phyloP scores from a whole-genome alignment of 495 filamentous ascomycete species.

The Lindgomyces ingoldianus region DNA sequence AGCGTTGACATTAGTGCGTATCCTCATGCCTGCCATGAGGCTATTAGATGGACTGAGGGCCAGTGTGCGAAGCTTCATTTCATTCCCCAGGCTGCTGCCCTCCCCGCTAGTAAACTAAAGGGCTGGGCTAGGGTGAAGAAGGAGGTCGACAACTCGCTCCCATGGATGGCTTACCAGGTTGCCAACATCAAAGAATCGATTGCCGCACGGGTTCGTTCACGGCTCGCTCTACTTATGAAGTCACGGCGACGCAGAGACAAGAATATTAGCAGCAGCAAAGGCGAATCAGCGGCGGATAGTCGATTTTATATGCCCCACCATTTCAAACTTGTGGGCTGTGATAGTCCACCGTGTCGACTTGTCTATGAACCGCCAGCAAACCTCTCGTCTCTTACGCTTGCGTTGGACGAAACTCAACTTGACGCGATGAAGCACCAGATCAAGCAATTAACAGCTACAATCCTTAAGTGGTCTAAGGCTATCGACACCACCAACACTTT shows the following conservation, averaged over 20 bases:
- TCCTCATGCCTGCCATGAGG: neutral
- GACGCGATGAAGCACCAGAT: neutral
- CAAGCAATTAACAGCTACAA: too few relatives aligned
- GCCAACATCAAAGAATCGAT: neutral
- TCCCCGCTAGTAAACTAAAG: neutral
- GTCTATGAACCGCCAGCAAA: neutral
- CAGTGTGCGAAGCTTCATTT: slow-evolving; percentile 10
- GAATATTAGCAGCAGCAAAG: neutral
- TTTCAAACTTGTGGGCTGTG: neutral
- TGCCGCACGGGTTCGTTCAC: neutral
- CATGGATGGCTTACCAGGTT: neutral
- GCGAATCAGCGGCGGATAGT: neutral
- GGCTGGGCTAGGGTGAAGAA: neutral
- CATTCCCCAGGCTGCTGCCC: neutral
- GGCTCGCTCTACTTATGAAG: neutral
- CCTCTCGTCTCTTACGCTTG: neutral
- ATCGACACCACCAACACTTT: too few relatives aligned
- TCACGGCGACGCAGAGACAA: too few relatives aligned
- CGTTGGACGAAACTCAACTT: neutral
- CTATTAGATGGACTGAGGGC: slow-evolving; percentile 5
- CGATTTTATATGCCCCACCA: neutral
- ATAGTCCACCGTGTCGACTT: neutral
- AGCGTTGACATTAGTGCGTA: neutral
- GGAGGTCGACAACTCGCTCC: too few relatives aligned
- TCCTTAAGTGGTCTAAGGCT: too few relatives aligned